Evolutionary conservation across 2,329 filamentous ascomycete genomes (phyloP).

Genomic region (Aspergillus unguis): DNA sequence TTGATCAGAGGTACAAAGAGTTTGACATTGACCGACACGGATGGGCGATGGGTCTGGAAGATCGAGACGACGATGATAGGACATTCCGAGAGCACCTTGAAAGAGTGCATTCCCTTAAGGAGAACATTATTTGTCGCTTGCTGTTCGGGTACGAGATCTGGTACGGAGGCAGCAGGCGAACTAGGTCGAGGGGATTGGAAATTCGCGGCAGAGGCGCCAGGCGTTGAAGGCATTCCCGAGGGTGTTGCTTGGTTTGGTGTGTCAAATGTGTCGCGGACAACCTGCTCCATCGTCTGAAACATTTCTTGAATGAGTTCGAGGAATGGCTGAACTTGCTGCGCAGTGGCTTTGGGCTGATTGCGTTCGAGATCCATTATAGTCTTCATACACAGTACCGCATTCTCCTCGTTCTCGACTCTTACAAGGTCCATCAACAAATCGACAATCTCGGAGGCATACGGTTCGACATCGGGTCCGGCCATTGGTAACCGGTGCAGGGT

Average conservation of each 20-base stretch:
- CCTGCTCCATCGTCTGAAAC: constrained; percentile 90
- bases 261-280: constrained; percentile 94
- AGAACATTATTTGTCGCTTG: constrained; percentile 79
- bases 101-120: constrained; percentile 93
- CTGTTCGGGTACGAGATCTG: constrained; percentile 78
- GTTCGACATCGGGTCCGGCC: constrained; percentile 77
- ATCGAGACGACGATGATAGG: constrained; percentile 98
- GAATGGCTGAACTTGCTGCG: constrained; percentile 82
- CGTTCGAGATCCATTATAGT: constrained; percentile 96
- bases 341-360: constrained; percentile 79
- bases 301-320: constrained; percentile 90
- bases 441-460: constrained; percentile 82
- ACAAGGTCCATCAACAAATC: constrained; percentile 87
- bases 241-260: constrained; percentile 59
- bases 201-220: constrained; percentile 55
- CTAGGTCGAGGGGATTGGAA: constrained; percentile 87
- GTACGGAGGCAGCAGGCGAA: constrained; percentile 77
- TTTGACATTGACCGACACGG: constrained; percentile 80
- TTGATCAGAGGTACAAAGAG: constrained; percentile 93
- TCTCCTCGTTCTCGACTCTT: constrained; percentile 93
- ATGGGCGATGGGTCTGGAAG: constrained; percentile 84
- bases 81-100: constrained; percentile 96
- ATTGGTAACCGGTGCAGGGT: constrained; percentile 83
- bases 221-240: constrained; percentile 51
- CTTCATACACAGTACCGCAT: constrained; percentile 97